Conservation (phyloP, 2,329 filamentous ascomycete genomes). For the Colletotrichum spaethianum region DNA sequence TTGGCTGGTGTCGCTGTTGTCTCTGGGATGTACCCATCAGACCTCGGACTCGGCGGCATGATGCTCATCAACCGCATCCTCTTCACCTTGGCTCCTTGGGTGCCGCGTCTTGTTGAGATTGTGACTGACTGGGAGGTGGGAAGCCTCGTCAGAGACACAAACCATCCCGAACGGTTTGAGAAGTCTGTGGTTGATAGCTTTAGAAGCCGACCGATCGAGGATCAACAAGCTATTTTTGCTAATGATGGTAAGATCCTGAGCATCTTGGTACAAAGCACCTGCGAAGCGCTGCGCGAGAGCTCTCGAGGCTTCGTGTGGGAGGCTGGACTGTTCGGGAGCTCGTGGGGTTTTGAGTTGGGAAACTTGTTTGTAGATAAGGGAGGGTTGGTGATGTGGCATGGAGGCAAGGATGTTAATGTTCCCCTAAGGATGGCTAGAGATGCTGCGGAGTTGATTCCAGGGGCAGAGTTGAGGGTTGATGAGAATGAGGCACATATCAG, state of each 20-base stretch:
- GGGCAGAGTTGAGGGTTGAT: background rate
- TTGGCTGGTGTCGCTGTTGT: slow-evolving; percentile 35
- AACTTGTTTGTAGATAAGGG: slow-evolving; percentile 22
- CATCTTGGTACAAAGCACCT: background rate
- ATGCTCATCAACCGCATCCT: slow-evolving; percentile 34
- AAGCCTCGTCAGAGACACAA: background rate
- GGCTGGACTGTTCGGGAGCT: slow-evolving; percentile 35
- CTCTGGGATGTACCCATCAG: slow-evolving; percentile 40
- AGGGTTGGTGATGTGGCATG: slow-evolving; percentile 29
- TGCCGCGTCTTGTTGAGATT: slow-evolving; percentile 12
- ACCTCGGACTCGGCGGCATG: slow-evolving; percentile 40
- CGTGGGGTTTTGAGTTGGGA: slow-evolving; percentile 42
- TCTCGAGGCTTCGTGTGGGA: slow-evolving; percentile 1
- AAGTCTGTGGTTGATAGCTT: slow-evolving; percentile 12
- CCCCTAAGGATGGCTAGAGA: slow-evolving; percentile 6
- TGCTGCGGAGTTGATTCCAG: background rate
- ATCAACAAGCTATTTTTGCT: slow-evolving; percentile 45
- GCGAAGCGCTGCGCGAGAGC: background rate
- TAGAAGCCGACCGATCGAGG: slow-evolving; percentile 22
- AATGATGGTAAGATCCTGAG: background rate
- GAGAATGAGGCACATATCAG: background rate
- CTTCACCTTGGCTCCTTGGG: slow-evolving; percentile 27
- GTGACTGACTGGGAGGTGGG: slow-evolving; percentile 16
- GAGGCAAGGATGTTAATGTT: slow-evolving; percentile 28
- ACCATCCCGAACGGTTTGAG: background rate